Base-by-base conservation (phyloP, 495 filamentous ascomycete genomes). In the Penicillium ucsense region DNA sequence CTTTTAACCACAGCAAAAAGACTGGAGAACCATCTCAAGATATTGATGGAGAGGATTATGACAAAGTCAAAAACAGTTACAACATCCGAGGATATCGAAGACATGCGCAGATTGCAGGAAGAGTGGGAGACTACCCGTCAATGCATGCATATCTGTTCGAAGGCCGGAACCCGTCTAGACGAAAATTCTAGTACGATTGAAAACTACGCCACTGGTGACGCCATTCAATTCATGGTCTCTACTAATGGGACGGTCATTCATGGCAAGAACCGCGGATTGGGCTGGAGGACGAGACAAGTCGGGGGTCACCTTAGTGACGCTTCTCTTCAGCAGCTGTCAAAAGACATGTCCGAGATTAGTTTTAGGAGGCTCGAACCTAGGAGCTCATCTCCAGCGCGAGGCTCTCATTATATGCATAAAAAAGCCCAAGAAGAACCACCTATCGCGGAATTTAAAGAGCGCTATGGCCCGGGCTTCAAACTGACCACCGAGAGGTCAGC, bases 161-260 rank as follows among this genome's bases (percentile, higher is more conserved):
- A 50, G 47, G 67, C 65, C 42, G 61, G 60, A 8, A 55, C 20
- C 31, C 48, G 62, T 31, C 47, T 68, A 20, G 61, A 56, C 35
- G 60, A 63, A 41, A 66, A 57, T 37, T 51, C 59, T 8, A 71
- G 49, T 48, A 59, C 39, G 4, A 61, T 71, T 48, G 62, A 67
- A 29, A 68, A 68, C 41, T 60, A 71, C 38, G 61, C 51, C 36
- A 64, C 62, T 30, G 62, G 67, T 6, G 64, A 71, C 40, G 53
- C 67, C 20, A 30, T 71, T 10, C 62, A 71, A 43, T 71, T 67
- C 33, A 66, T 71, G 62, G 62, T 71, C 40, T 71, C 67, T 9
- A 60, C 67, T 4, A 60, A 63, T 51, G 62, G 60, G 27, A 55
- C 63, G 32, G 47, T 59, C 31, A 38, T 71, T 43, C 56, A 65